phyloP scores from a whole-genome alignment of 768 basidiomycete genomes.

The Paxillus rubicundulus region DNA sequence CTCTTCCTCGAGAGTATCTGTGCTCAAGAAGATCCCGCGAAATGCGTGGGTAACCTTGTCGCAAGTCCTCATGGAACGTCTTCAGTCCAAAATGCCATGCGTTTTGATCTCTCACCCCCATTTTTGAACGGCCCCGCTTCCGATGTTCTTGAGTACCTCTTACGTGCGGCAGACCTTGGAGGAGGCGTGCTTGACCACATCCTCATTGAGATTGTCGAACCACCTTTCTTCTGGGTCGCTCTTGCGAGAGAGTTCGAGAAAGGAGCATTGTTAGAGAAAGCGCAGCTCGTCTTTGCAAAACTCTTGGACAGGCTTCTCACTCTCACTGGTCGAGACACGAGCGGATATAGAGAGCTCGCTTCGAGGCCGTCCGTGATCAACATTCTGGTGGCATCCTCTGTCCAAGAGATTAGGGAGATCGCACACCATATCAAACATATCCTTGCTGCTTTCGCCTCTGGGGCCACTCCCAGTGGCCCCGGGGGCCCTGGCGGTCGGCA shows the following conservation, averaged over 20 bases:
- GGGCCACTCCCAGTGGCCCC: conserved; percentile 14
- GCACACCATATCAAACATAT: conserved; percentile 45
- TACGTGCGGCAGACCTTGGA: conserved; percentile 37
- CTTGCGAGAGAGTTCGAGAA: conserved; percentile 36
- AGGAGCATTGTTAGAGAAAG: conserved; percentile 31
- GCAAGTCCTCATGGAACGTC: conserved; percentile 35
- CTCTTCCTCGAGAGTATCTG: conserved; percentile 50
- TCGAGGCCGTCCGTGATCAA: conserved; percentile 29
- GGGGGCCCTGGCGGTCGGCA: conserved; percentile 61
- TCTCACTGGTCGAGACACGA: conserved; percentile 34
- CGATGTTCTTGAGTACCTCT: conserved; percentile 39
- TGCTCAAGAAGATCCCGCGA: conserved; percentile 37
- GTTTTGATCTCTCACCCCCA: conserved; percentile 33
- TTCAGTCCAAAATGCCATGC: conserved; percentile 44
- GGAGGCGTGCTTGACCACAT: conserved; percentile 45
- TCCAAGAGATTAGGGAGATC: conserved; percentile 27
- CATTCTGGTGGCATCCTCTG: conserved; percentile 23
- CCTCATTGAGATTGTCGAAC: conserved; percentile 45
- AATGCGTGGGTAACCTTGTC: conserved; percentile 39
- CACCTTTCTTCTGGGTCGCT: conserved; percentile 50
- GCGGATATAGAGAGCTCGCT: conserved; percentile 40
- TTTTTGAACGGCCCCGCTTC: conserved; percentile 47
- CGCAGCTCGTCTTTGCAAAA: conserved; percentile 45
- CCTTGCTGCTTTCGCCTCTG: conserved; percentile 28
- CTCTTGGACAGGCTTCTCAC: conserved; percentile 46